Evolutionary conservation across 345 rosid genomes (phyloP), one percentile per base, ranked within the genome.

Genomic region (Ceriops zippeliana): DNA sequence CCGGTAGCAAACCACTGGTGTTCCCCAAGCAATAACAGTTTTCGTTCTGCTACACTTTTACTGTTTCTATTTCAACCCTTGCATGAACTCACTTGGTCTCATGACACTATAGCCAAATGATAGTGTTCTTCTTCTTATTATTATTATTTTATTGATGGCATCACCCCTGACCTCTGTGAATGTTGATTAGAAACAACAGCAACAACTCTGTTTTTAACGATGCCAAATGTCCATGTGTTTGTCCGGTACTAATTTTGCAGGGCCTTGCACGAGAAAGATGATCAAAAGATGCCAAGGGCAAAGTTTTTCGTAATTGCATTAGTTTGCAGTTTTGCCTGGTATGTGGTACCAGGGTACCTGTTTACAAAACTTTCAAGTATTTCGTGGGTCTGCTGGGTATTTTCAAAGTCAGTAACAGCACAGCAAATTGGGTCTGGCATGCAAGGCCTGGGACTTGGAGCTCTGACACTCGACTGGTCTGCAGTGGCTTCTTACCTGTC

Each of bases 361-460:
- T 85, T 93, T 78, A 49, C 93, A 24, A 87, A 97, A 69, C 87
- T 93, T 37, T 70, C 89, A 47, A 89, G 82, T 80, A 82, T 93
- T 73, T 93, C 97, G 59, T 93, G 97, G 96, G 42, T 90, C 27
- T 89, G 97, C 81, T 93, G 97, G 96, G 86, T 68, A 32, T 90
- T 89, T 74, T 76, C 96, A 42, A 82, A 82, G 73, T 93, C 96
- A 16, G 88, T 85, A 68, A 89, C 96, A 0, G 91, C 97, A 46
- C 97, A 93, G 67, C 96, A 93, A 68, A 65, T 90, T 7, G 98
- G 98, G 63, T 89, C 98, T 0, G 98, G 98, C 42, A 86, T 89
- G 89, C 76, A 68, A 34, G 98, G 96, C 22, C 89, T 90, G 2
- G 97, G 98, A 32, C 75, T 93, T 9, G 97, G 96, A 46, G 96